Evolutionary conservation across 768 basidiomycete genomes (phyloP).

Genomic region (Xerocomus potaroensis): DNA sequence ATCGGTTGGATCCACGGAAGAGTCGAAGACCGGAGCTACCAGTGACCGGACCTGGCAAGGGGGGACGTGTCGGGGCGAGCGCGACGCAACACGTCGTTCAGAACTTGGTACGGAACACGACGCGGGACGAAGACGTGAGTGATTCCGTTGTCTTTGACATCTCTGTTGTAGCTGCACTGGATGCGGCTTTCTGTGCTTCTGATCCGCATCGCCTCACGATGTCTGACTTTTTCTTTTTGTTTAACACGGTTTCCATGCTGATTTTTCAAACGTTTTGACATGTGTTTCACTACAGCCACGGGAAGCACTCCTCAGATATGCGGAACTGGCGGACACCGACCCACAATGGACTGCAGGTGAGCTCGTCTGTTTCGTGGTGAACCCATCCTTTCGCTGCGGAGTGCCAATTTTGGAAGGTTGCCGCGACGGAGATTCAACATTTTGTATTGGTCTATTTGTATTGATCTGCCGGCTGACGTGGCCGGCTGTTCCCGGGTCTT

Average conservation of each 20-base stretch:
- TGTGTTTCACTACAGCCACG: constrained; percentile 63
- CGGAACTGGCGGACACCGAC: constrained; percentile 67
- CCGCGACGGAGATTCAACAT: constrained; percentile 29
- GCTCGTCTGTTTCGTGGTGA: constrained; percentile 31
- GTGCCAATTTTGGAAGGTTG: constrained; percentile 23
- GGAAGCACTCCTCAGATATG: constrained; percentile 94
- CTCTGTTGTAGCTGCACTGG: not conserved
- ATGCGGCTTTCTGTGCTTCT: constrained; percentile 4
- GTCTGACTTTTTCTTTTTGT: constrained; percentile 15
- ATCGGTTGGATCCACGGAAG: constrained; percentile 85
- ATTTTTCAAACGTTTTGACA: constrained; percentile 17
- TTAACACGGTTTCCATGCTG: constrained; percentile 25
- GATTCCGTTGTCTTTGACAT: constrained; percentile 18
- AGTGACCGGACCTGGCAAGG: constrained; percentile 87
- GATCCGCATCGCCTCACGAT: constrained; percentile 10
- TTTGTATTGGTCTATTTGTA: constrained; percentile 31
- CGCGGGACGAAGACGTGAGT: constrained; percentile 94
- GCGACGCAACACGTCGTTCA: constrained; percentile 97
- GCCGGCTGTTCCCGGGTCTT: constrained; percentile 32
- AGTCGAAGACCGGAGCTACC: constrained; percentile 90
- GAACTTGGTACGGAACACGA: constrained; percentile 86
- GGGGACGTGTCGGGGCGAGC: constrained; percentile 93
- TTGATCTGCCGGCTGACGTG: constrained; percentile 52
- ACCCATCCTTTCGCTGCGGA: constrained; percentile 27
- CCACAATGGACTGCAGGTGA: constrained; percentile 83